phyloP scores from a whole-genome alignment of 2,329 filamentous ascomycete species.

The Pseudogymnoascus sp. region DNA sequence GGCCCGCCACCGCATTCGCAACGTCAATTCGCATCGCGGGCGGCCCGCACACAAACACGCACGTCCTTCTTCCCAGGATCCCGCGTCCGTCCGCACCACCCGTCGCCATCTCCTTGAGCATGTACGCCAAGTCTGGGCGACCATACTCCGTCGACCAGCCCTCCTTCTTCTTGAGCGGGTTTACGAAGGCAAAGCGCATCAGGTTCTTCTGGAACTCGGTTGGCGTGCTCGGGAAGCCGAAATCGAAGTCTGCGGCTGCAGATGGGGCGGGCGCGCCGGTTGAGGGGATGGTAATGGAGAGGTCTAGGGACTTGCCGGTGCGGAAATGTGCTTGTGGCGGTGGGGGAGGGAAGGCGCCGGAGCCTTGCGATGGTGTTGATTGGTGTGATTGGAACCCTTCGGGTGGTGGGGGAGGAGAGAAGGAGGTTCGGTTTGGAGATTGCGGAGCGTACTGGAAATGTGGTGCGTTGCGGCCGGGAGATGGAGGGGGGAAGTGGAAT shows the following conservation, averaged over 20 bases:
- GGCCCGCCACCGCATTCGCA: constrained; percentile 68
- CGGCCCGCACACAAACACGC: constrained; percentile 89
- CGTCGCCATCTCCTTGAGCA: constrained; percentile 73
- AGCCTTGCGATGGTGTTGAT: constrained; percentile 12
- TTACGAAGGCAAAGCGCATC: constrained; percentile 81
- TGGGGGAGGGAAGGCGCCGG: constrained; percentile 16
- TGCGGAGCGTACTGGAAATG: constrained; percentile 52
- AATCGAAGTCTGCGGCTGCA: constrained; percentile 49
- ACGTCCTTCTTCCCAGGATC: constrained; percentile 69
- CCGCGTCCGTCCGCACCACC: constrained; percentile 57
- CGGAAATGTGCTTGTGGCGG: constrained; percentile 16
- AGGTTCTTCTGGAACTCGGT: constrained; percentile 82
- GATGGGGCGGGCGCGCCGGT: neutral
- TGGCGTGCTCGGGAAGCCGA: constrained; percentile 75
- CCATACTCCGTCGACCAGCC: constrained; percentile 92
- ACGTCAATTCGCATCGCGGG: constrained; percentile 81
- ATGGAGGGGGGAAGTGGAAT: constrained; percentile 51
- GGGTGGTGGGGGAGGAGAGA: constrained; percentile 21
- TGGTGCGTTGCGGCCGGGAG: constrained; percentile 39
- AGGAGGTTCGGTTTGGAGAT: constrained; percentile 31
- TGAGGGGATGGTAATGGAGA: constrained; percentile 22
- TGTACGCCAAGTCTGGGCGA: constrained; percentile 76
- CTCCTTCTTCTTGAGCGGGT: constrained; percentile 58
- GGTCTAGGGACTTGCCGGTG: constrained; percentile 19
- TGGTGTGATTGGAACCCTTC: constrained; percentile 21